A percentile compares a stretch with the other conserved stretches of the same genome.
Evolutionary conservation across 1,139 yeast genomes (phyloP).

Genomic region (Lodderomyces elongisporus): DNA sequence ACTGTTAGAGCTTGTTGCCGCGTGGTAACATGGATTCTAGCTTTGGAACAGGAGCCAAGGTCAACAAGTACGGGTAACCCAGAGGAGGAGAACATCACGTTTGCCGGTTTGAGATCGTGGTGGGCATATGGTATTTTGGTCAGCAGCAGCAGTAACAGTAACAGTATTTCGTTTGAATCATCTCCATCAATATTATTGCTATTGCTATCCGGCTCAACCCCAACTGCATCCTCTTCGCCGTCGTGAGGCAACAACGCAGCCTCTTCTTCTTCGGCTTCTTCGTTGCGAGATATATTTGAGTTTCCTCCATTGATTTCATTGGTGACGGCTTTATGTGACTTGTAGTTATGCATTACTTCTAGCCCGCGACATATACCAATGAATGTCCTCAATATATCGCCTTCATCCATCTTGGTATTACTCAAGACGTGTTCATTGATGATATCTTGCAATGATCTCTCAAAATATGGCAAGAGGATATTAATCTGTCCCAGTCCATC

Average conservation of each 20-base stretch:
- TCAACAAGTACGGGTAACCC: conserved; percentile 80
- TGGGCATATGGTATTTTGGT: conserved; percentile 72
- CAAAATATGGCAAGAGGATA: conserved; percentile 73
- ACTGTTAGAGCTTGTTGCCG: conserved; percentile 71
- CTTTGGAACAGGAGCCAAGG: conserved; percentile 72
- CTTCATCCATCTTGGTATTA: conserved; percentile 44
- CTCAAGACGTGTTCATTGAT: conserved; percentile 61
- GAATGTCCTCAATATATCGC: conserved; percentile 56
- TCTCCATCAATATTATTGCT: conserved; percentile 5
- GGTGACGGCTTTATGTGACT: conserved; percentile 20
- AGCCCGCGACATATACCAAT: conserved; percentile 72
- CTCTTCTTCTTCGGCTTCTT: conserved; percentile 26
- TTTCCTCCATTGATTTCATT: conserved; percentile 26
- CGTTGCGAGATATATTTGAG: conserved; percentile 9
- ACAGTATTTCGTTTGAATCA: conserved; percentile 6
- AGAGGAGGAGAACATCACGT: conserved; percentile 71
- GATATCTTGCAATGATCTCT: conserved; percentile 68
- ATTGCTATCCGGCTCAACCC: conserved; percentile 8
- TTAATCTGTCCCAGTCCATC: conserved; percentile 80
- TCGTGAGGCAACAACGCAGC: conserved; percentile 1
- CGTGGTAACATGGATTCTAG: conserved; percentile 49
- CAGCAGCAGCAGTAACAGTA: too few species aligned
- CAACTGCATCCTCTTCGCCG: conserved; percentile 10
- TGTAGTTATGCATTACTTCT: conserved; percentile 68
- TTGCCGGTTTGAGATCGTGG: conserved; percentile 84